Evolutionary conservation across 345 rosid species (phyloP).

Genomic region (Nephelium lappaceum): DNA sequence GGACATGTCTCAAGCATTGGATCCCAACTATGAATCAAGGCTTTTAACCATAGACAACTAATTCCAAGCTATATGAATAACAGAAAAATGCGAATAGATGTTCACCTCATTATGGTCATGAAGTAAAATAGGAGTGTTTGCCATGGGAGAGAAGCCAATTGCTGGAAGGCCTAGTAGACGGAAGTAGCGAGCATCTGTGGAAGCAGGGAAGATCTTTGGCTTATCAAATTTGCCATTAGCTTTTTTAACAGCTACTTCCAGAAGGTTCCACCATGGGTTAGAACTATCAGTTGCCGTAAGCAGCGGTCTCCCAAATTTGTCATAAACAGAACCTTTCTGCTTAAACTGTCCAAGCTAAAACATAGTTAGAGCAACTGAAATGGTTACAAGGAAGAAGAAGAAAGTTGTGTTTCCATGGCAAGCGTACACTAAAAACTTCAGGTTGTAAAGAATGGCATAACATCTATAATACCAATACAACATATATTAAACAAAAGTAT

Average conservation of each 20-base stretch:
- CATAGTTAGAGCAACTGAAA: conserved; percentile 23
- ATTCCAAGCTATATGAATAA: conserved; percentile 6
- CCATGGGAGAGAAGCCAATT: conserved; percentile 92
- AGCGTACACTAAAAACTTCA: background rate
- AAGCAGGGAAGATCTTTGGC: conserved; percentile 89
- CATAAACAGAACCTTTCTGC: conserved; percentile 49
- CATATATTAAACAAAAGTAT: background rate
- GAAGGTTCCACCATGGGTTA: conserved; percentile 87
- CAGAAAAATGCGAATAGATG: background rate
- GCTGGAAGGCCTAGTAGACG: conserved; percentile 70
- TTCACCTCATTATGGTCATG: conserved; percentile 94
- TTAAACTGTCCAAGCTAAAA: conserved; percentile 72
- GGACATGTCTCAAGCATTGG: background rate
- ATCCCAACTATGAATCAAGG: background rate
- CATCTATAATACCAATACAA: background rate
- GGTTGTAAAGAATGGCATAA: background rate
- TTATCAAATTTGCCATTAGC: conserved; percentile 68
- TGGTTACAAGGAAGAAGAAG: background rate
- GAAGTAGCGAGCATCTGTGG: conserved; percentile 88
- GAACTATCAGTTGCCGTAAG: conserved; percentile 69
- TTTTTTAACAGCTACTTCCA: conserved; percentile 73
- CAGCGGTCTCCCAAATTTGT: conserved; percentile 52
- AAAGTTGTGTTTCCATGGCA: background rate
- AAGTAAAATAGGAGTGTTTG: conserved; percentile 83
- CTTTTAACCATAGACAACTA: background rate